A percentile compares a stretch with the other conserved stretches of the same genome.
phyloP scores from a whole-genome alignment of 306 rosid genomes.

The Quercus bicolor region DNA sequence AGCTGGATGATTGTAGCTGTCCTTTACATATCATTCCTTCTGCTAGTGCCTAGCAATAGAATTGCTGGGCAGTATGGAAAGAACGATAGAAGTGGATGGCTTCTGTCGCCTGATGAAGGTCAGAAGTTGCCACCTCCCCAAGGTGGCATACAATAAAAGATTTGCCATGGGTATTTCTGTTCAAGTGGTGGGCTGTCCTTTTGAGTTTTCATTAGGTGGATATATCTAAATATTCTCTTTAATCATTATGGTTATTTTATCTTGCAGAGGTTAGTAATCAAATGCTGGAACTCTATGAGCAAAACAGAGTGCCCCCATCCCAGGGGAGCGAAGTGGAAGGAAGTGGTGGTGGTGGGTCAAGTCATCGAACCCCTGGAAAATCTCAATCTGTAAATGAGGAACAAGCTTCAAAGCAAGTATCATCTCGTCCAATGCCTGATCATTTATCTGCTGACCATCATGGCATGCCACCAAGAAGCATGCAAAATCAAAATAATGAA shows the following conservation, averaged over 20 bases:
- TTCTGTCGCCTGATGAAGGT: not conserved
- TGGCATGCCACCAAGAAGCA: constrained; percentile 39
- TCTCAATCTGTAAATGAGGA: constrained; percentile 61
- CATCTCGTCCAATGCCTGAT: constrained; percentile 52
- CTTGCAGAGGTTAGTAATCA: constrained; percentile 97
- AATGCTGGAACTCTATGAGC: constrained; percentile 96
- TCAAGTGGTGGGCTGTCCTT: not conserved
- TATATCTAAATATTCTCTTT: not conserved
- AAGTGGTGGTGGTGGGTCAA: constrained; percentile 48
- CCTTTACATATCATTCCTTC: not conserved
- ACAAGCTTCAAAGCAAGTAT: constrained; percentile 49
- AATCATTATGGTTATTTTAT: not conserved
- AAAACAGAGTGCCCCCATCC: constrained; percentile 69
- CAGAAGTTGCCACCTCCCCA: not conserved
- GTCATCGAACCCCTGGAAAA: constrained; percentile 42
- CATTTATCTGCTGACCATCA: constrained; percentile 48
- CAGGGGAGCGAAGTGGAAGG: constrained; percentile 63
- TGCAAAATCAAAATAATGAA: constrained; percentile 53
- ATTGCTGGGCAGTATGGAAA: not conserved
- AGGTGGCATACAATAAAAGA: not conserved
- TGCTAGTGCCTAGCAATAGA: not conserved
- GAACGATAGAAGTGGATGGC: not conserved
- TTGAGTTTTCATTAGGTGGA: not conserved
- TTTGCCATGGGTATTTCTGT: not conserved
- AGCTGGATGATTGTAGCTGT: not conserved